A percentile compares a stretch with the other conserved stretches of the same genome.
phyloP scores from a whole-genome alignment of 2,329 filamentous ascomycete species.

The Atkinsonella texensis region DNA sequence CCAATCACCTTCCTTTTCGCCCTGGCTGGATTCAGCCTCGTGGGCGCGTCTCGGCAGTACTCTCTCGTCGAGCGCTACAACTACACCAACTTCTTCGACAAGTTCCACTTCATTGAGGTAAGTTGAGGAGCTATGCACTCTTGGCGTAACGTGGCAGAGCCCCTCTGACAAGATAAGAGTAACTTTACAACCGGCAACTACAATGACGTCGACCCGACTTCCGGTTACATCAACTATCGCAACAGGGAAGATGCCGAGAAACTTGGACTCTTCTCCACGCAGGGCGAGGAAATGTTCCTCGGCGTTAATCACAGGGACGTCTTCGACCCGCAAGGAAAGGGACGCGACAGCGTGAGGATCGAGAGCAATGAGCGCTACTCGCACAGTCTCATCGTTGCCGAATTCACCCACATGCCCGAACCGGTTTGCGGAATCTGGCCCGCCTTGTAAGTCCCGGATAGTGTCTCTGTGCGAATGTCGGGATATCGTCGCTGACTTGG shows the following conservation, averaged over 20 bases:
- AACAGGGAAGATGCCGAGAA: constrained; percentile 20
- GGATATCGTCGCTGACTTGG: background rate
- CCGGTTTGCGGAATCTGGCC: constrained; percentile 60
- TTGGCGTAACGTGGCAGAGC: background rate
- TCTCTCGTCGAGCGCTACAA: constrained; percentile 30
- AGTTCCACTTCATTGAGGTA: constrained; percentile 32
- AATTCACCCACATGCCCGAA: constrained; percentile 56
- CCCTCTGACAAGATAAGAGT: background rate
- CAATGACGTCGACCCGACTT: constrained; percentile 43
- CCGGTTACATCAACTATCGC: constrained; percentile 49
- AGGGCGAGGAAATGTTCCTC: constrained; percentile 24
- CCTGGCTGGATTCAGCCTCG: background rate
- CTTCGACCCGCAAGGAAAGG: constrained; percentile 16
- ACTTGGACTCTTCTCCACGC: constrained; percentile 24
- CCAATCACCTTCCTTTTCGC: background rate
- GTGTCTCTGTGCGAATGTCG: background rate
- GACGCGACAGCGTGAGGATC: constrained; percentile 49
- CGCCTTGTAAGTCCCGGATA: constrained; percentile 37
- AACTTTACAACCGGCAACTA: constrained; percentile 9
- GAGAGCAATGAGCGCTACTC: constrained; percentile 50
- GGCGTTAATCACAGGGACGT: constrained; percentile 22
- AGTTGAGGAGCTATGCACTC: background rate
- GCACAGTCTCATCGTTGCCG: constrained; percentile 55
- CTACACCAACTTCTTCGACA: constrained; percentile 32
- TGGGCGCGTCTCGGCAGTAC: constrained; percentile 16